These are phyloP conservation scores for Sphaerobolus stellatus DNA, from an alignment of 1,284 basidiomycete genomes.

Conservation along the genomic window DNA sequence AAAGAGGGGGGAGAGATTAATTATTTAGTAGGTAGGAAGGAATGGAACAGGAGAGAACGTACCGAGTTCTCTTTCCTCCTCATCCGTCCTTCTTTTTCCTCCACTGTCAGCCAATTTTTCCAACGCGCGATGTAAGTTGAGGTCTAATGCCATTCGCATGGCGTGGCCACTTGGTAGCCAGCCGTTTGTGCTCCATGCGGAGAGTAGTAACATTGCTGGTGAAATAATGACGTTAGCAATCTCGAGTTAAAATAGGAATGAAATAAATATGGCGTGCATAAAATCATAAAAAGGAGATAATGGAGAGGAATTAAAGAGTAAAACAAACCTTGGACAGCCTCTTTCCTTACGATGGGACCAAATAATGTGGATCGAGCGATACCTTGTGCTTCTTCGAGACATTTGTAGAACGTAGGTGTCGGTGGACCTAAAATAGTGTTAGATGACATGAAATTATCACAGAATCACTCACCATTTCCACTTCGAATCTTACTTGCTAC, in stretches of 20 bases:
- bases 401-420: slow-evolving; percentile 82
- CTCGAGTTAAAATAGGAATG: slow-evolving; percentile 12
- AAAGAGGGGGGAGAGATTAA: slow-evolving; percentile 12
- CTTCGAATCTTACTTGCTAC: slow-evolving; percentile 89
- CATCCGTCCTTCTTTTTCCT: slow-evolving; percentile 67
- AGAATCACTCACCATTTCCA: slow-evolving; percentile 73
- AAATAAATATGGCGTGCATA: slow-evolving; percentile 7
- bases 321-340: slow-evolving; percentile 80
- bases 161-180: slow-evolving; percentile 93
- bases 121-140: slow-evolving; percentile 85
- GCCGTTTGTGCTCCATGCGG: slow-evolving; percentile 91
- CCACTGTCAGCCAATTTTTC: slow-evolving; percentile 83
- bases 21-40: slow-evolving; percentile 15
- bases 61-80: slow-evolving; percentile 87
- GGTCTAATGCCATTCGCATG: slow-evolving; percentile 91
- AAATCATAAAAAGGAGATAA: slow-evolving; percentile 6
- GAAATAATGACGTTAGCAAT: slow-evolving; percentile 1
- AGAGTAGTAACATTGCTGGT: slow-evolving; percentile 83
- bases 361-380: slow-evolving; percentile 91
- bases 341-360: slow-evolving; percentile 88
- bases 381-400: slow-evolving; percentile 90
- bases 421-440: slow-evolving; percentile 43
- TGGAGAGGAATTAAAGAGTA: background rate
- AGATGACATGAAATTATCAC: slow-evolving; percentile 12
- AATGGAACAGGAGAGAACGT: slow-evolving; percentile 27